Evolutionary conservation across 2,329 filamentous ascomycete genomes (phyloP), one percentile per base, ranked within the genome.

Genomic region (Penicillium hordei): DNA sequence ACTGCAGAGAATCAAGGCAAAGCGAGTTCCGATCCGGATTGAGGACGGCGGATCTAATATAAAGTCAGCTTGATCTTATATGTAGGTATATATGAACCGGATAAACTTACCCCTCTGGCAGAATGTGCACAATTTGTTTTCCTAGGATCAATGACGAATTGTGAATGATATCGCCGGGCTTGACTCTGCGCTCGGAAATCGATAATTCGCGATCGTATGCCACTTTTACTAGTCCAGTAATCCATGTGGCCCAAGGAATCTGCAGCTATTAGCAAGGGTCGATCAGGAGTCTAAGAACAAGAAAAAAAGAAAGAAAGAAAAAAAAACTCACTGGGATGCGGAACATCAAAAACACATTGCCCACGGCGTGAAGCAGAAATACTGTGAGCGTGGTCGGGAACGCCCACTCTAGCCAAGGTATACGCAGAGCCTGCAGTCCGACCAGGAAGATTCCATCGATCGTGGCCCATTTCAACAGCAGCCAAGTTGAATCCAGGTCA

Each of bases 341-440:
- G 74, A 96, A 96, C 93, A 97, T 97, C 66, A 97, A 78, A 79
- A 96, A 87, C 66, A 87, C 89, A 78, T 97, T 91, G 52, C 90
- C 75, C 2, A 89, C 71, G 3, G 88, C 83, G 73, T 97, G 92
- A 4, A 82, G 65, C 46, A 89, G 74, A 69, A 94, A 95, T 23
- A 93, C 77, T 33, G 84, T 79, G 42, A 89, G 83, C 53, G 90
- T 89, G 0, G 87, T 87, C 36, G 85, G 83, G 69, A 90, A 89
- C 43, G 90, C 91, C 79, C 93, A 91, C 79, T 97, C 92, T 58
- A 99, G 81, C 95, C 94, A 99, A 58, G 94, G 94, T 82, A 99
- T 96, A 72, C 90, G 86, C 67, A 99, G 76, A 65, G 89, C 85
- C 19, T 95, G 93, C 53, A 99, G 78, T 8, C 90, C 90, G 73